These are phyloP conservation scores for Diaporthe capsici DNA, from an alignment of 2,329 filamentous ascomycete species.

Conservation along the genomic window DNA sequence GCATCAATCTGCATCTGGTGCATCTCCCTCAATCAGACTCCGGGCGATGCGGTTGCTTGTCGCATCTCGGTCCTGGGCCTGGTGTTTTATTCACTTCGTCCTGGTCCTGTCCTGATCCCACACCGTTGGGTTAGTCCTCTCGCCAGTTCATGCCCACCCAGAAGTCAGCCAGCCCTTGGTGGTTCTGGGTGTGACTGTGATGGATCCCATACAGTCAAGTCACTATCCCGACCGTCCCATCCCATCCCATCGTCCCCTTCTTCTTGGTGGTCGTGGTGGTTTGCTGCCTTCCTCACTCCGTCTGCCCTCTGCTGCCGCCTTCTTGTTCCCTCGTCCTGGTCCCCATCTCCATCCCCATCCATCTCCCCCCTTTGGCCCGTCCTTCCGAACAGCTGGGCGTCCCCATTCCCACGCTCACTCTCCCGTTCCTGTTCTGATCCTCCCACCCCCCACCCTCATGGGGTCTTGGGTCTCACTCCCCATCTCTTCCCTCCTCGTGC, in stretches of 20 bases:
- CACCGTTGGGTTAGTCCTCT: constrained; percentile 11
- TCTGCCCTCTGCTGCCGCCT: not conserved
- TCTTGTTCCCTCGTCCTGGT: not conserved
- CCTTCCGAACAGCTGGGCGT: constrained; percentile 24
- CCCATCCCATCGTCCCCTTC: constrained; percentile 12
- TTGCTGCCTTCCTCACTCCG: not conserved
- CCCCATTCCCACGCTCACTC: constrained; percentile 20
- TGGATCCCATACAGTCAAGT: constrained; percentile 7
- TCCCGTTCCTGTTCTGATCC: constrained; percentile 8
- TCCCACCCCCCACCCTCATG: constrained; percentile 21
- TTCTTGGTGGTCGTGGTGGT: not conserved
- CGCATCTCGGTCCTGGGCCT: constrained; percentile 26
- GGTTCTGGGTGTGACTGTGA: constrained; percentile 30
- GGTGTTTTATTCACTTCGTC: constrained; percentile 28
- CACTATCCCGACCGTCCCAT: constrained; percentile 24
- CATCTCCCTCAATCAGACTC: constrained; percentile 19
- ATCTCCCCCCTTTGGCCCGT: not conserved
- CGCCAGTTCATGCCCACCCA: constrained; percentile 4
- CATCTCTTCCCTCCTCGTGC: constrained; percentile 4
- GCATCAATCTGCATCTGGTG: constrained; percentile 31
- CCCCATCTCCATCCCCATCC: constrained; percentile 13
- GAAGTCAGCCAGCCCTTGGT: not conserved
- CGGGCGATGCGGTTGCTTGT: constrained; percentile 5
- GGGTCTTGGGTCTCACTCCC: constrained; percentile 1
- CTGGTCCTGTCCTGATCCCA: not conserved